Conservation (phyloP, 1,284 basidiomycete species). For the Malassezia equina region DNA sequence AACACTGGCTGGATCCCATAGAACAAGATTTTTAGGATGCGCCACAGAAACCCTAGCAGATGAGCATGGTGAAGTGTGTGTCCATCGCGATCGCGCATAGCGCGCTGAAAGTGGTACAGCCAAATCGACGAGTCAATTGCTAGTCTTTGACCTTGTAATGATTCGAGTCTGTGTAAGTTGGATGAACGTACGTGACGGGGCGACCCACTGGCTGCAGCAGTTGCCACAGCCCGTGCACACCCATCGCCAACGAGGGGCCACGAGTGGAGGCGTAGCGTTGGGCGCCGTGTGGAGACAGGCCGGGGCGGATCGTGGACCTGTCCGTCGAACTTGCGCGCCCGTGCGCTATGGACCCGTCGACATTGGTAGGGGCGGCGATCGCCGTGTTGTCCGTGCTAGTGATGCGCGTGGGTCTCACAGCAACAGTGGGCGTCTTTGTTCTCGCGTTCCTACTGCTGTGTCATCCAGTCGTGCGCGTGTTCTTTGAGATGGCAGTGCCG, state of each 20-base stretch:
- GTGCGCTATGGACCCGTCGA: slow-evolving; percentile 1
- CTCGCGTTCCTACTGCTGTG: neutral
- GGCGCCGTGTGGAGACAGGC: neutral
- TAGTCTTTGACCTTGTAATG: slow-evolving; percentile 45
- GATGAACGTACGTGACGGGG: slow-evolving; percentile 34
- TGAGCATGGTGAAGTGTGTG: slow-evolving; percentile 83
- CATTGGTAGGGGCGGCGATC: slow-evolving; percentile 1
- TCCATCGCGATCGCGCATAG: slow-evolving; percentile 95
- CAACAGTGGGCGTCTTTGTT: neutral
- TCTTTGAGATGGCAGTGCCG: slow-evolving; percentile 11
- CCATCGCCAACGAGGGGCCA: slow-evolving; percentile 23
- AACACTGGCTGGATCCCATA: slow-evolving; percentile 73
- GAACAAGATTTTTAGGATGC: slow-evolving; percentile 88
- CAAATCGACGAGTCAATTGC: slow-evolving; percentile 94
- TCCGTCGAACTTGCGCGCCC: neutral
- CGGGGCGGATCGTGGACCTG: no score
- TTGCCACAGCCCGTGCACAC: slow-evolving; percentile 47
- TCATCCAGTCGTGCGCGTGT: slow-evolving; percentile 10
- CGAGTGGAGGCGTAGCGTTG: neutral
- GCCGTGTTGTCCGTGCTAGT: slow-evolving; percentile 5
- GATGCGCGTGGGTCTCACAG: slow-evolving; percentile 4
- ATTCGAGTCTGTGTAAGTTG: slow-evolving; percentile 28
- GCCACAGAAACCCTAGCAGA: slow-evolving; percentile 68
- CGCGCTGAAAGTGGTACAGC: slow-evolving; percentile 72
- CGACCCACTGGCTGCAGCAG: slow-evolving; percentile 47